Evolutionary conservation across 164 flowering plant species (phyloP), one percentile per base, ranked within the genome.

Genomic region (Berberis vulgaris): DNA sequence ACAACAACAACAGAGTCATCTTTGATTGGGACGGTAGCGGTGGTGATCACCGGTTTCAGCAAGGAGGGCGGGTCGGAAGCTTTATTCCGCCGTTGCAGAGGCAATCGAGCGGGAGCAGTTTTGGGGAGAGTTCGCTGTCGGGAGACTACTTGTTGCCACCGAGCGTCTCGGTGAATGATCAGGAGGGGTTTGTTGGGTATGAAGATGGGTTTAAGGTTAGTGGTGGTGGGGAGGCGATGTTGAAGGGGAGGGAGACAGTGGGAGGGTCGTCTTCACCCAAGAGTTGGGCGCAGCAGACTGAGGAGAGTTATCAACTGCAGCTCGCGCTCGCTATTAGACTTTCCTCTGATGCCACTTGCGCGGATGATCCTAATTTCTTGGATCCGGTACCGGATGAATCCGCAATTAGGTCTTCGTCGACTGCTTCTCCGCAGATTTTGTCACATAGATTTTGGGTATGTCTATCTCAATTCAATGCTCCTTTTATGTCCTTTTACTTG

Each of bases 231-330:
- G 62, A 44, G 64, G 49, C 10, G 73, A 66, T 54, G 63, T 0
- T 45, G 53, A 39, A 39, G 68, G 54, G 11, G 63, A 80, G 49
- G 52, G 78, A 57, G 9, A 70, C 60, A 6, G 69, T 69, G 3
- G 79, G 73, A 3, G 39, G 7, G 5, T 57, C 60, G n/a, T 79
- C 79, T 41, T 81, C 84, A 1, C 83, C 82, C 7, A 94, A 86
- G 84, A 94, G 89, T 71, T 91, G 96, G 97, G 97, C 99, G 49
- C 99, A 85, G 81, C 99, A 91, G 75, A 91, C 96, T 63, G 96
- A 87, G 79, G 99, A 94, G 83, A 91, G 96, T 67, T 94, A 94
- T 45, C 97, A 91, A 69, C 70, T 94, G 78, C 97, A 91, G 85
- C 57, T 91, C 72, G 96, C 96, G 7, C 68, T 94, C 74, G 99